Percentiles rank a stretch among this genome's conserved stretches.
Conservation (phyloP, 1,139 yeast species). For the Pichia terricola region DNA sequence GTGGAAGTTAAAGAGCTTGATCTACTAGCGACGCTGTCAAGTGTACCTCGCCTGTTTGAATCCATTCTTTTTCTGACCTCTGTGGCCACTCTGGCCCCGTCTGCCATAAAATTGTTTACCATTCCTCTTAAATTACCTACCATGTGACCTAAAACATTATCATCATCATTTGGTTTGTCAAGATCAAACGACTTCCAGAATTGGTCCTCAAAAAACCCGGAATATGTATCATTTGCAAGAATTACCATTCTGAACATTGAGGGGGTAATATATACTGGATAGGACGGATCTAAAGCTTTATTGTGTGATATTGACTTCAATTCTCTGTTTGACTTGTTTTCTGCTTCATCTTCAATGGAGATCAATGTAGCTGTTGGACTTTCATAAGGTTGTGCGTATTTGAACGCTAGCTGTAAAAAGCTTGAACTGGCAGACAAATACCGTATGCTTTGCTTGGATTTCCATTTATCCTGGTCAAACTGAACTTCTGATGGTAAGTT, state of each 20-base stretch:
- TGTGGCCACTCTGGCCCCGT: conserved; percentile 82
- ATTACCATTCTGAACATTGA: conserved; percentile 94
- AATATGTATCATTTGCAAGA: conserved; percentile 88
- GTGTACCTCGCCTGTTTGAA: conserved; percentile 30
- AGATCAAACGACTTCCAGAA: conserved; percentile 60
- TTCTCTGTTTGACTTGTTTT: conserved; percentile 14
- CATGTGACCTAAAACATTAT: conserved; percentile 12
- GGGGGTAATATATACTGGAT: conserved; percentile 65
- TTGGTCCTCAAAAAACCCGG: conserved; percentile 65
- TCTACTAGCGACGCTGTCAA: conserved; percentile 8
- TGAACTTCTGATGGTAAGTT: conserved; percentile 49
- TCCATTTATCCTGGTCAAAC: conserved; percentile 54
- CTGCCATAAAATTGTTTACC: conserved; percentile 87
- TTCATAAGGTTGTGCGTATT: conserved; percentile 75
- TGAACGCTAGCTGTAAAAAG: conserved; percentile 81
- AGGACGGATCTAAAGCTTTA: conserved; percentile 71
- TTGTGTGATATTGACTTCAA: conserved; percentile 39
- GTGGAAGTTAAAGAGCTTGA: conserved; percentile 3
- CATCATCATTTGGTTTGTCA: conserved; percentile 40
- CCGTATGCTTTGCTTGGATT: conserved; percentile 65
- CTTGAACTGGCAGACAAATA: conserved; percentile 81
- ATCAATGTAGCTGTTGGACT: conserved; percentile 31
- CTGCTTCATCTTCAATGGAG: conserved; percentile 26
- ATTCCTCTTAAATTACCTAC: conserved; percentile 70
- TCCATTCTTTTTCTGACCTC: conserved; percentile 85